These are phyloP conservation scores for Ailanthus altissimus DNA, from an alignment of 345 rosid genomes.

Conservation along the genomic window DNA sequence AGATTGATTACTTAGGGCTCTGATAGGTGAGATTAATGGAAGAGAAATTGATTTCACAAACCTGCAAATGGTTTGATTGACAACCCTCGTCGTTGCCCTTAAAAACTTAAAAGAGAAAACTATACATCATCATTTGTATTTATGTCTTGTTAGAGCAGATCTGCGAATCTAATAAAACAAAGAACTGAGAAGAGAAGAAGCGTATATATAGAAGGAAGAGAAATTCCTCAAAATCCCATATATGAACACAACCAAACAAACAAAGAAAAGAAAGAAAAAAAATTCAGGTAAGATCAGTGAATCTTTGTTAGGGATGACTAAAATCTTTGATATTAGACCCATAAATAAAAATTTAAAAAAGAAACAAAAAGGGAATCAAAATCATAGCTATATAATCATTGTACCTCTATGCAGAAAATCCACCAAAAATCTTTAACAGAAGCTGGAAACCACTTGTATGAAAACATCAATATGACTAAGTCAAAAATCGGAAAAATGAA, in stretches of 20 bases:
- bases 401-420: neutral
- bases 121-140: neutral
- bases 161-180: slow-evolving; percentile 16
- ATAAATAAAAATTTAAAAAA: neutral
- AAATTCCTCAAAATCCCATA: slow-evolving; percentile 20
- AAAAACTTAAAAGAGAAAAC: neutral
- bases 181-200: slow-evolving; percentile 4
- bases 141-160: slow-evolving; percentile 15
- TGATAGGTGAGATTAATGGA: neutral
- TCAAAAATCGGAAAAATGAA: neutral
- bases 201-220: slow-evolving; percentile 7
- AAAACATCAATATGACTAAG: neutral
- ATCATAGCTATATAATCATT: neutral
- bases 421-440: neutral
- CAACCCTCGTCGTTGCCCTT: slow-evolving; percentile 23
- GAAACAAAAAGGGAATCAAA: neutral
- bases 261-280: neutral
- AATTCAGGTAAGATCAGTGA: neutral
- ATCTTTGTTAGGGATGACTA: neutral
- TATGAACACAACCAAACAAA: neutral
- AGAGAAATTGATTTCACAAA: slow-evolving; percentile 10
- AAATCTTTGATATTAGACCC: neutral
- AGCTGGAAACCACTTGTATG: neutral
- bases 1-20: too few species aligned
- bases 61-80: neutral